Evolutionary conservation across 2,329 filamentous ascomycete genomes (phyloP).

Genomic region (Xylaria sp.): DNA sequence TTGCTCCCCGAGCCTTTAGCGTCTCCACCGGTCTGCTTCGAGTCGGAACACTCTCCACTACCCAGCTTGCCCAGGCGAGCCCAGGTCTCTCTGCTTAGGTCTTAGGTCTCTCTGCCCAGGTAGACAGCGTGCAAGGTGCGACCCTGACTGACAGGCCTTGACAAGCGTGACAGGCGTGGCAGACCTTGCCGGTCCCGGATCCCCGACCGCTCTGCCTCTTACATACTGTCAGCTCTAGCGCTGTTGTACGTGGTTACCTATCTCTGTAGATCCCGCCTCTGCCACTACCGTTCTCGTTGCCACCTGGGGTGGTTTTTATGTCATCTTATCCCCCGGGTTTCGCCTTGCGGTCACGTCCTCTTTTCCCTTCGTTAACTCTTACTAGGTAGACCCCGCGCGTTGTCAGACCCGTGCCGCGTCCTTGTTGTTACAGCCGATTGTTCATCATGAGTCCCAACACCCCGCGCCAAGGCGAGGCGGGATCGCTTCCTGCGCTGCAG

Average conservation of each 20-base stretch:
- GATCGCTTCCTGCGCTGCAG: conserved; percentile 41
- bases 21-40: conserved; percentile 29
- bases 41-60: conserved; percentile 27
- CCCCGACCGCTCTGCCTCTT: background rate
- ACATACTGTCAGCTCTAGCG: background rate
- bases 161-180: conserved; percentile 18
- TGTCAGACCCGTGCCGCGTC: conserved; percentile 22
- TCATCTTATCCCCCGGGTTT: conserved; percentile 14
- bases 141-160: conserved; percentile 17
- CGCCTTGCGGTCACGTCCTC: conserved; percentile 17
- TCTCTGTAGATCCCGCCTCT: background rate
- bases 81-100: too few relatives aligned
- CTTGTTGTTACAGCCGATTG: conserved; percentile 22
- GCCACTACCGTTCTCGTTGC: conserved; percentile 20
- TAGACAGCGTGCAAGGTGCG: background rate
- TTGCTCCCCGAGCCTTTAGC: conserved; percentile 27
- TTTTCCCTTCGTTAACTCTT: conserved; percentile 14
- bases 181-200: conserved; percentile 11
- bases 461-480: conserved; percentile 42
- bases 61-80: too few relatives aligned
- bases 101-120: too few relatives aligned
- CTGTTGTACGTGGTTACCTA: conserved; percentile 1
- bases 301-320: conserved; percentile 33
- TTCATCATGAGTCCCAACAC: conserved; percentile 41
- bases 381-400: conserved; percentile 23